Evolutionary conservation across 139 green algal genomes (phyloP).

Genomic region (Tetradesmus obliquus): DNA sequence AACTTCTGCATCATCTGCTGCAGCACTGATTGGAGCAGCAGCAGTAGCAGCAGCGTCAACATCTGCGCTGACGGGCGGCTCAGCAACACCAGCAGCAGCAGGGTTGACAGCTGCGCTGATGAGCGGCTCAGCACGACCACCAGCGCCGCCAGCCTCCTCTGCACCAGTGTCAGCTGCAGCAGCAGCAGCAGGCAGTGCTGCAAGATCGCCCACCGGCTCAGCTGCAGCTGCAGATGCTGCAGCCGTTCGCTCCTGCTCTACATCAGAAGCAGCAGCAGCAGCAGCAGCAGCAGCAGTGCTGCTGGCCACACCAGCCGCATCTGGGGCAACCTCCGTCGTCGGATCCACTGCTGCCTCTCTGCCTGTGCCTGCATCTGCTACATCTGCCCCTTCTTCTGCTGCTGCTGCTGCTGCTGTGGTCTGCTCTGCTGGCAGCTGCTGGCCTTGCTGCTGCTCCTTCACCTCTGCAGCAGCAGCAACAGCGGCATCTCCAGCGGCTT

Average conservation of each 20-base stretch:
- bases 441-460: background rate
- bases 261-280: background rate
- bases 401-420: constrained; percentile 7
- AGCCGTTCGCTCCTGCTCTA: background rate
- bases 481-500: background rate
- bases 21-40: background rate
- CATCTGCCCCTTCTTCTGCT: background rate
- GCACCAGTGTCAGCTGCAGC: background rate
- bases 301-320: background rate
- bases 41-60: background rate
- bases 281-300: background rate
- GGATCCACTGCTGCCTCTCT: too few relatives aligned
- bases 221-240: background rate
- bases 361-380: background rate
- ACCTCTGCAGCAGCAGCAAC: background rate
- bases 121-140: background rate
- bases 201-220: too few relatives aligned
- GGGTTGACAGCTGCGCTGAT: background rate
- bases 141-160: background rate
- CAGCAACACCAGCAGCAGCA: background rate
- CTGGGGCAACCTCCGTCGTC: background rate
- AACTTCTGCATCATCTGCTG: background rate
- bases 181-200: background rate
- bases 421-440: background rate
- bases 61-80: background rate